Percentiles rank a stretch among this genome's conserved stretches.
These are phyloP conservation scores for Leccinum disarticulatum DNA, from an alignment of 768 basidiomycete species.

Conservation along the genomic window DNA sequence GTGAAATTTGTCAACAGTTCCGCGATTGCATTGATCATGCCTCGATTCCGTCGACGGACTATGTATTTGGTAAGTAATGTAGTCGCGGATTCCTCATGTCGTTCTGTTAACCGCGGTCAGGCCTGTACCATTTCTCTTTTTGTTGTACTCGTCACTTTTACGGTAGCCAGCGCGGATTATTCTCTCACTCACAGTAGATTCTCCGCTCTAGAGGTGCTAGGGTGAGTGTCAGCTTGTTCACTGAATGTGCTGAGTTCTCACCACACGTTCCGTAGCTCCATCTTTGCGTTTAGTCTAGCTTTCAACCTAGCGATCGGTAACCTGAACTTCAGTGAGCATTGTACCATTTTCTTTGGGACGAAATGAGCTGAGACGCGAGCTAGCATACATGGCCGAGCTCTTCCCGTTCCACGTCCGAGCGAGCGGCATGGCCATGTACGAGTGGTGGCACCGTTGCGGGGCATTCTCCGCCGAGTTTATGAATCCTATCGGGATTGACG, in stretches of 20 bases:
- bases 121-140: not conserved
- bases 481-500: not conserved
- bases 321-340: not conserved
- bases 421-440: not conserved
- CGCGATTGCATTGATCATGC: not conserved
- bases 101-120: not conserved
- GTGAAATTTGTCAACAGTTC: not conserved
- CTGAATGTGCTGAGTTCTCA: not conserved
- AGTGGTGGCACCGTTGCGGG: not conserved
- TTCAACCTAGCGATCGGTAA: not conserved
- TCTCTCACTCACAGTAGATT: not conserved
- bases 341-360: not conserved
- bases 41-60: not conserved
- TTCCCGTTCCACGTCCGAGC: not conserved
- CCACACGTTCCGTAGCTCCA: not conserved
- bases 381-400: not conserved
- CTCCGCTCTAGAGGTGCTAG: not conserved
- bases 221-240: not conserved
- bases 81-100: not conserved
- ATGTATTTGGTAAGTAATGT: not conserved
- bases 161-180: not conserved
- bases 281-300: not conserved
- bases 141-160: not conserved
- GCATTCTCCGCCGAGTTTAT: not conserved
- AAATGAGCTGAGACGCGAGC: not conserved